Percentiles rank a stretch among this genome's conserved stretches.
Evolutionary conservation across 2,329 filamentous ascomycete species (phyloP).

Genomic region (Myotisia sp.): DNA sequence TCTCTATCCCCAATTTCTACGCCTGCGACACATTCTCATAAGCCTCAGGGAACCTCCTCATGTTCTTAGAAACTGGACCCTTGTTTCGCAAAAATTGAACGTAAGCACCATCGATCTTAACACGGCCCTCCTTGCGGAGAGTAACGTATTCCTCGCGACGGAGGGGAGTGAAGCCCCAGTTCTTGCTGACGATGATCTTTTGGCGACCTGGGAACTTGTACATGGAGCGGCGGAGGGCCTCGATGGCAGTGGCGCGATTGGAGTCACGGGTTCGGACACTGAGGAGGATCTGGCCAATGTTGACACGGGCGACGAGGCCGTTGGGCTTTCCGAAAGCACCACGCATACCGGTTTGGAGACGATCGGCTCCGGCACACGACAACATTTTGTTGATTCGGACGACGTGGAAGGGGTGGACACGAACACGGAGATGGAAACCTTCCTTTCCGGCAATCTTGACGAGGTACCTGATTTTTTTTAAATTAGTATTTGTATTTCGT

Average conservation of each 20-base stretch:
- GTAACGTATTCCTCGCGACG: constrained; percentile 94
- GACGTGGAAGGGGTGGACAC: constrained; percentile 98
- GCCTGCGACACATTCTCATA: constrained; percentile 39
- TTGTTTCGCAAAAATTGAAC: constrained; percentile 98
- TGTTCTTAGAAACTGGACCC: constrained; percentile 72
- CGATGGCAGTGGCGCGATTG: constrained; percentile 82
- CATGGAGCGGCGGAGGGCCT: constrained; percentile 97
- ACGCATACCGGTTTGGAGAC: constrained; percentile 99
- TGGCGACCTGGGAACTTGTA: constrained; percentile 99
- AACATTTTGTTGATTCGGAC: constrained; percentile 99
- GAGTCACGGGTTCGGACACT: constrained; percentile 92
- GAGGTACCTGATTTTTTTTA: constrained; percentile 40
- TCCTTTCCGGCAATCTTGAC: constrained; percentile 57
- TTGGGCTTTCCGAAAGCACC: constrained; percentile 99
- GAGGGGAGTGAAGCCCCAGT: constrained; percentile 99
- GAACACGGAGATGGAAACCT: constrained; percentile 56
- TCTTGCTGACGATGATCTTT: constrained; percentile 99
- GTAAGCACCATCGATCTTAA: constrained; percentile 97
- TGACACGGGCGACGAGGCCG: constrained; percentile 97
- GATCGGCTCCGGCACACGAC: constrained; percentile 99
- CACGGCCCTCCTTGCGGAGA: constrained; percentile 81
- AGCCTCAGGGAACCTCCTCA: constrained; percentile 87
- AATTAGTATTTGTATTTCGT: neutral
- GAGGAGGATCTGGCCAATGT: constrained; percentile 99
- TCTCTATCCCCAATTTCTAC: constrained; percentile 22